These are phyloP conservation scores for Phytophthora sp. DNA, from an alignment of 352 stramenopile species.

Conservation along the genomic window DNA sequence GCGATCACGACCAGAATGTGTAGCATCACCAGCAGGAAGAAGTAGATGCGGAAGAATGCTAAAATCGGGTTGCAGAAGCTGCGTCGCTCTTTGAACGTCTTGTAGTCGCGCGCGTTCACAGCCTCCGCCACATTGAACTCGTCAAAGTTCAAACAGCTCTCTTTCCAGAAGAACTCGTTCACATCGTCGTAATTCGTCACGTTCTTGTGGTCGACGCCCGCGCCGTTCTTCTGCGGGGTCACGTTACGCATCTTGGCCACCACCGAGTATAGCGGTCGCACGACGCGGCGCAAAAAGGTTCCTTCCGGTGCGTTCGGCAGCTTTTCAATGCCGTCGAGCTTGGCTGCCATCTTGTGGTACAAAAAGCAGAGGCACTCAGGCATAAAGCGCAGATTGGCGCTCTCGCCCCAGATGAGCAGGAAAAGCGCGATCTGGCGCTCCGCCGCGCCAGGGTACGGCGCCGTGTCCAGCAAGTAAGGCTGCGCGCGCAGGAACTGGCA, in stretches of 20 bases:
- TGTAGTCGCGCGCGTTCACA: conserved; percentile 67
- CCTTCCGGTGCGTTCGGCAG: conserved; percentile 69
- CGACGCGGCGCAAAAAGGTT: conserved; percentile 72
- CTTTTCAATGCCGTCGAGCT: conserved; percentile 66
- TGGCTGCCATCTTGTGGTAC: conserved; percentile 82
- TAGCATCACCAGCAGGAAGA: conserved; percentile 86
- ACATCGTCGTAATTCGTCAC: conserved; percentile 92
- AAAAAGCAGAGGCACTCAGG: conserved; percentile 90
- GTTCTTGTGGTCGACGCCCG: conserved; percentile 78
- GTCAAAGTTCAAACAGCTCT: conserved; percentile 81
- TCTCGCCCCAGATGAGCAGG: conserved; percentile 87
- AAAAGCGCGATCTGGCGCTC: conserved; percentile 83
- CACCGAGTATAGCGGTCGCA: conserved; percentile 81
- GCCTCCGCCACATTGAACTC: conserved; percentile 81
- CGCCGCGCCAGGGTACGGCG: conserved; percentile 33
- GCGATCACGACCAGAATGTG: conserved; percentile 78
- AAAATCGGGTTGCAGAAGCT: conserved; percentile 83
- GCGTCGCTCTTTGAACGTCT: conserved; percentile 88
- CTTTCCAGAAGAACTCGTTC: conserved; percentile 91
- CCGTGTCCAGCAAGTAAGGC: conserved; percentile 77
- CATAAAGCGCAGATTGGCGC: conserved; percentile 88
- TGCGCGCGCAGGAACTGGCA: conserved; percentile 91
- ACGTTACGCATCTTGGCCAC: conserved; percentile 75
- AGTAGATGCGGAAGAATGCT: conserved; percentile 89
- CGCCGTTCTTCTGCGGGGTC: conserved; percentile 35